These are phyloP conservation scores for Ogataea chonburiensis DNA, from an alignment of 805 yeast species.

Conservation along the genomic window DNA sequence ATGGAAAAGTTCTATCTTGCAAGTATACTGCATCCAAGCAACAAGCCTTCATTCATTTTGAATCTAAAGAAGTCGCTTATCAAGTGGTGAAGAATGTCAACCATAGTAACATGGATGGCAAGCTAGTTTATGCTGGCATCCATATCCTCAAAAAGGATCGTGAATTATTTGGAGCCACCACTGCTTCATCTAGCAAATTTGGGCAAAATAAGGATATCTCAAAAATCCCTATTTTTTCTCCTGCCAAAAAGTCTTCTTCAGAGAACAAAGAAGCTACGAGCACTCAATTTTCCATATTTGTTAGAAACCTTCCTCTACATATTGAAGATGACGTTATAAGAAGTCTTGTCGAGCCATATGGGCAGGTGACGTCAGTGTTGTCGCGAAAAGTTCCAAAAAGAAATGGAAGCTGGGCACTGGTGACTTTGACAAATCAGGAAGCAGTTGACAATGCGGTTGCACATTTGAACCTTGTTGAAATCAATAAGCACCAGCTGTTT, in stretches of 20 bases:
- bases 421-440: slow-evolving; percentile 27
- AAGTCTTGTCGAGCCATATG: slow-evolving; percentile 32
- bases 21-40: slow-evolving; percentile 26
- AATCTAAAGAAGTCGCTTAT: slow-evolving; percentile 35
- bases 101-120: slow-evolving; percentile 24
- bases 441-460: slow-evolving; percentile 29
- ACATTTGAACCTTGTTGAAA: slow-evolving; percentile 28
- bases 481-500: slow-evolving; percentile 31
- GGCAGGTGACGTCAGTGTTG: slow-evolving; percentile 28
- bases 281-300: slow-evolving; percentile 31
- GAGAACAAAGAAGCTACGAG: slow-evolving; percentile 14
- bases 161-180: slow-evolving; percentile 21
- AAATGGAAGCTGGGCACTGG: slow-evolving; percentile 35
- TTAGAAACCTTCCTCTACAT: slow-evolving; percentile 32
- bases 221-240: slow-evolving; percentile 15
- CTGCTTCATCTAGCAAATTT: slow-evolving; percentile 3
- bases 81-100: slow-evolving; percentile 35
- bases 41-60: slow-evolving; percentile 43
- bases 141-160: slow-evolving; percentile 33
- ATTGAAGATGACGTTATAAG: slow-evolving; percentile 26
- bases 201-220: slow-evolving; percentile 15
- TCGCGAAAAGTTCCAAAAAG: slow-evolving; percentile 29
- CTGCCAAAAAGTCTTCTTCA: slow-evolving; percentile 7
- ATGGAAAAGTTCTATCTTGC: slow-evolving; percentile 33
- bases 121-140: slow-evolving; percentile 27